These are phyloP conservation scores for Hymenoscyphus scutula DNA, from an alignment of 2,329 filamentous ascomycete species.

Conservation along the genomic window DNA sequence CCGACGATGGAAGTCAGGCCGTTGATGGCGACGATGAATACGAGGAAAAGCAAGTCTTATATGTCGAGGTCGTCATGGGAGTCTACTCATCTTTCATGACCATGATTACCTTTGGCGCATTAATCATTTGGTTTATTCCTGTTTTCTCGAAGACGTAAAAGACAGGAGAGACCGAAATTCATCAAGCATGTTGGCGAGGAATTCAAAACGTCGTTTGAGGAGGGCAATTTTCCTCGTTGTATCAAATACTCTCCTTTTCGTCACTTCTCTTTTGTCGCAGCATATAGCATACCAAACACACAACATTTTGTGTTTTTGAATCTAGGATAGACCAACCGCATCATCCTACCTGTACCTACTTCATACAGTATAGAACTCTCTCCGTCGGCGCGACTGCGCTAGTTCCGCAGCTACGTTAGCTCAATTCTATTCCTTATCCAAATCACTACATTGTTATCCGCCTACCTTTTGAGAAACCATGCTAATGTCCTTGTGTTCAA, in stretches of 20 bases:
- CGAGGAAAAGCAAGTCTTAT: slow-evolving; percentile 19
- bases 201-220: neutral
- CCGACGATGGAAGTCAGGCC: slow-evolving; percentile 35
- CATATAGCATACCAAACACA: slow-evolving; percentile 20
- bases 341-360: slow-evolving; percentile 7
- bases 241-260: neutral
- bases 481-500: slow-evolving; percentile 15
- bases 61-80: slow-evolving; percentile 31
- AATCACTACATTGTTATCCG: neutral
- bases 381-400: too few species aligned
- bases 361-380: slow-evolving; percentile 3
- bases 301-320: neutral
- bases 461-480: neutral
- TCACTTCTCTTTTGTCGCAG: neutral
- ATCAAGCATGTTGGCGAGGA: neutral
- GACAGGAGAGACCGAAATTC: slow-evolving; percentile 3
- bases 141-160: slow-evolving; percentile 4
- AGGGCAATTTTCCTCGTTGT: neutral
- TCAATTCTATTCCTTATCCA: slow-evolving; percentile 7
- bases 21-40: slow-evolving; percentile 17
- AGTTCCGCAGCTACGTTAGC: too few species aligned
- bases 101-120: slow-evolving; percentile 8
- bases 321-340: slow-evolving; percentile 1
- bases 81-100: slow-evolving; percentile 29
- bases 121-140: slow-evolving; percentile 4